Evolutionary conservation across 257 asterid genomes (phyloP).

Genomic region (Nicotiana obtusifolia): DNA sequence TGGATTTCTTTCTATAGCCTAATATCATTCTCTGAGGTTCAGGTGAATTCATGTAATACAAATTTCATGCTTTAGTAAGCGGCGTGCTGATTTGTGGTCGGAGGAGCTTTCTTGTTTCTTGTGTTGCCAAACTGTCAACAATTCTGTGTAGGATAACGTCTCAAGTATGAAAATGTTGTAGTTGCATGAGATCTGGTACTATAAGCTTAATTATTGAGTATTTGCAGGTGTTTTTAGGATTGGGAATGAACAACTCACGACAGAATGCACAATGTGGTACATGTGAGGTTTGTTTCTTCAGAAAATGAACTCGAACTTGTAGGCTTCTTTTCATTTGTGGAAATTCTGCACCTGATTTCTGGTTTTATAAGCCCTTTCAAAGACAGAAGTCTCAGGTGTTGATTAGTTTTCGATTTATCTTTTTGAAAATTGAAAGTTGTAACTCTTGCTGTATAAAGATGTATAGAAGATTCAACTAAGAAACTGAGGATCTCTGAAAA

Average conservation of each 20-base stretch:
- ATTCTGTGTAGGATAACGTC: too few species aligned
- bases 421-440: too few species aligned
- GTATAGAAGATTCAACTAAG: background rate
- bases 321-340: too few species aligned
- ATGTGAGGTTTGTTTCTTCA: conserved; percentile 4
- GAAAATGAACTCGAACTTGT: too few species aligned
- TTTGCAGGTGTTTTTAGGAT: conserved; percentile 37
- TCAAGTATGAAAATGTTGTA: background rate
- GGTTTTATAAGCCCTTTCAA: background rate
- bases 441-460: too few species aligned
- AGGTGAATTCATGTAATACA: too few species aligned
- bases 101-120: background rate
- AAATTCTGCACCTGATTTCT: background rate
- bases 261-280: conserved; percentile 13
- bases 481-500: background rate
- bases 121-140: background rate
- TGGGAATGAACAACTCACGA: conserved; percentile 14
- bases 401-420: too few species aligned
- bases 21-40: too few species aligned
- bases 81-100: background rate
- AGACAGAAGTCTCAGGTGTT: too few species aligned
- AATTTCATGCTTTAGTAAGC: background rate
- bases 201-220: background rate
- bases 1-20: too few species aligned
- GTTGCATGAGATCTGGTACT: background rate